Base-by-base conservation (phyloP, 2,329 filamentous ascomycete species). In the Tolypocladium inflatum region DNA sequence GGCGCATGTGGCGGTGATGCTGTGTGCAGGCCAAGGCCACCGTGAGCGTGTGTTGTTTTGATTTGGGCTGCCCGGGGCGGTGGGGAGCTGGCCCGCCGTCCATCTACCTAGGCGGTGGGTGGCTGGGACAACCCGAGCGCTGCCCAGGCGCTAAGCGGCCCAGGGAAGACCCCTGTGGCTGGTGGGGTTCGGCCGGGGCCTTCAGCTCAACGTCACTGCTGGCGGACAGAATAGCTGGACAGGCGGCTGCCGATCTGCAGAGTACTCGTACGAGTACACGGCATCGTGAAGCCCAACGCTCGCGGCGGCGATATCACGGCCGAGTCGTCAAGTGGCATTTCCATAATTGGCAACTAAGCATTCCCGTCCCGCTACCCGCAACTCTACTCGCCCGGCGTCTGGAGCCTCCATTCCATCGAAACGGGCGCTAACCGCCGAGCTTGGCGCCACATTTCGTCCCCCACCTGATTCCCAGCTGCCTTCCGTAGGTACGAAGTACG, bases 1-100 rank as follows among this genome's bases (percentile, higher is more conserved):
- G 61, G 62, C 63, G 62, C 61, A 63, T 60, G 56, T 58, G 60
- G 60, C 54, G 55, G 48, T 39, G 48, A 33, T 38, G 45, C 13
- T 54, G 52, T 13, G 51, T 21, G 43, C 30, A 11, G 30, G 30
- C 3, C 8, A 6, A n/a, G 19, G 53, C 8, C 7, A 7, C 30
- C 7, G 45, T 23, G 45, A 26, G 53, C 17, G 51, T 30, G 38
- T 26, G 55, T 60, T 58, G 41, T 57, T 54, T 45, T 55, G 54
- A 48, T 55, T 55, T 39, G n/a, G 51, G 51, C 35, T 21, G 51
- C n/a, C 2, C 1, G 15, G 38, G 35, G 21, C 35, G 8, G 33
- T 37, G 51, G 35, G n/a, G 53, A 42, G 53, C 23, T 33, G 53
- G 38, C n/a, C n/a, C n/a, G n/a, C 37, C 15, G 38, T 13, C 35